Evolutionary conservation across 2,329 filamentous ascomycete species (phyloP).

Genomic region (Cytospora paraplurivora): DNA sequence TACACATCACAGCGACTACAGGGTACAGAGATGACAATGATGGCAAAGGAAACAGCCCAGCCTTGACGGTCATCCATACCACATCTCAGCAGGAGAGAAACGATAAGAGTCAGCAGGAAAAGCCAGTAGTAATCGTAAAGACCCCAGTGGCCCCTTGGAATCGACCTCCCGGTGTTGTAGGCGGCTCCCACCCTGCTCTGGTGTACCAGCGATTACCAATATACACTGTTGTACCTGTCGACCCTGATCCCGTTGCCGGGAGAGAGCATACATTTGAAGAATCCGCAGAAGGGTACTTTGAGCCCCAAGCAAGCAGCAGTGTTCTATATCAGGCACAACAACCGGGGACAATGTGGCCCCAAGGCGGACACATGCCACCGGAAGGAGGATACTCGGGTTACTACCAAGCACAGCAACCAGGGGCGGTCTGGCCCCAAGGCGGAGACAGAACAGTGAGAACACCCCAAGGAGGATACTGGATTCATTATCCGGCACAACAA

Average conservation of each 20-base stretch:
- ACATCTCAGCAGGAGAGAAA: not conserved
- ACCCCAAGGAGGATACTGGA: too few species aligned
- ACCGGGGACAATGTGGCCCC: too few species aligned
- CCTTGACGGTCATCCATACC: not conserved
- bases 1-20: not conserved
- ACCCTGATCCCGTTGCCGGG: too few species aligned
- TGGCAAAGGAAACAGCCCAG: not conserved
- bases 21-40: not conserved
- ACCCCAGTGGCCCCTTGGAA: slow-evolving; percentile 1
- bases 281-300: too few species aligned
- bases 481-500: not conserved
- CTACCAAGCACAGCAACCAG: too few species aligned
- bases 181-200: not conserved
- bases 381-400: too few species aligned
- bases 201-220: not conserved
- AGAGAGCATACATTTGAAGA: too few species aligned
- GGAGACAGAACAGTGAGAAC: too few species aligned
- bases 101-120: not conserved
- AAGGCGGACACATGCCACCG: too few species aligned
- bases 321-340: too few species aligned
- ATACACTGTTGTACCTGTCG: not conserved
- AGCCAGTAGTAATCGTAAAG: not conserved
- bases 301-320: too few species aligned
- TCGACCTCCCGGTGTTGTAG: not conserved
- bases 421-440: too few species aligned